A percentile compares a stretch with the other conserved stretches of the same genome.
phyloP scores from a whole-genome alignment of 371 early-diverging fungal genomes.

The Mortierella sp. region DNA sequence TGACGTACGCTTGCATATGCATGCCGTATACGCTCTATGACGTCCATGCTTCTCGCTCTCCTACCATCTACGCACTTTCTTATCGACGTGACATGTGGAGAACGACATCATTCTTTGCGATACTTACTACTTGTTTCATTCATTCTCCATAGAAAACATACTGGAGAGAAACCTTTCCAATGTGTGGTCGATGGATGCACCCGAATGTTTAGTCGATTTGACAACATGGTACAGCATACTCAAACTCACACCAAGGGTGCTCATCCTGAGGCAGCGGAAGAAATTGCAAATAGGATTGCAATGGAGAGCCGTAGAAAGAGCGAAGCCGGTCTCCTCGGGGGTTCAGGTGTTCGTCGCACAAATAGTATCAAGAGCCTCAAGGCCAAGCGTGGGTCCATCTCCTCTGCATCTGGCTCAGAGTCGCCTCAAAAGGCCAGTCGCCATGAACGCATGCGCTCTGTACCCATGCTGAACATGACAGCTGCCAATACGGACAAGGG shows the following conservation, averaged over 20 bases:
- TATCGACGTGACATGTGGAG: neutral
- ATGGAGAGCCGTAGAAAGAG: conserved; percentile 51
- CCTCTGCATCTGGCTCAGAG: conserved; percentile 25
- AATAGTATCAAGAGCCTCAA: conserved; percentile 20
- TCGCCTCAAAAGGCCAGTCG: conserved; percentile 15
- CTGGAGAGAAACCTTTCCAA: conserved; percentile 71
- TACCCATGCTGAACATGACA: conserved; percentile 26
- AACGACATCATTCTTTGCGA: conserved; percentile 19
- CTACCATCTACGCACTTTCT: neutral
- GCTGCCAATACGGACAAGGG: conserved; percentile 11
- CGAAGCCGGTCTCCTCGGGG: conserved; percentile 32
- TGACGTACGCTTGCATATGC: no score
- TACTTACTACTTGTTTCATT: conserved; percentile 3
- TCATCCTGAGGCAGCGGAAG: conserved; percentile 24
- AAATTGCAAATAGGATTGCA: conserved; percentile 40
- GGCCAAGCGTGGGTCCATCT: conserved; percentile 28
- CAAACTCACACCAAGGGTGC: conserved; percentile 62
- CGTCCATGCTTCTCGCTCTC: neutral
- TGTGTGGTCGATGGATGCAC: conserved; percentile 69
- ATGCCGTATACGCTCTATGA: neutral
- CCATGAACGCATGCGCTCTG: conserved; percentile 26
- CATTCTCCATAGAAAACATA: conserved; percentile 58
- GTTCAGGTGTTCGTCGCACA: conserved; percentile 14
- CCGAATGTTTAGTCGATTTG: conserved; percentile 68
- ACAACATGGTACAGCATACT: conserved; percentile 75